phyloP scores from a whole-genome alignment of 2,329 filamentous ascomycete genomes.

The Colletotrichum viniferum region DNA sequence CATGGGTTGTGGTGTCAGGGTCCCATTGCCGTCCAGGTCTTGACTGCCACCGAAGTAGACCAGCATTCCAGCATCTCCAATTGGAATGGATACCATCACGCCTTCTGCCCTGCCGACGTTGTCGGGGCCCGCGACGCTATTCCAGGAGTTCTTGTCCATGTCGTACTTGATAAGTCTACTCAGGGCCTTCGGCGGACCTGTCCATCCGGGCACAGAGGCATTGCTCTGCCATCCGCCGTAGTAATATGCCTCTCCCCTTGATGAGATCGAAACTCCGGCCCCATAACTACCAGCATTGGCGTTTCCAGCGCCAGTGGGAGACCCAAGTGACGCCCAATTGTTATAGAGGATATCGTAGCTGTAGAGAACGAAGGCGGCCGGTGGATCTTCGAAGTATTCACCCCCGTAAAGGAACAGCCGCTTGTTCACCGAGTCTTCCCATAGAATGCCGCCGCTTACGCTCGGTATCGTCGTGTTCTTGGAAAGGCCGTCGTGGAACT shows the following conservation, averaged over 20 bases:
- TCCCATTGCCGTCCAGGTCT: background rate
- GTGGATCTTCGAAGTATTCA: background rate
- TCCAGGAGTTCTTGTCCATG: background rate
- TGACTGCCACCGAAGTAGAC: background rate
- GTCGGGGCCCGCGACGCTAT: background rate
- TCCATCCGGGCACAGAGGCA: background rate
- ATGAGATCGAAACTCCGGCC: background rate
- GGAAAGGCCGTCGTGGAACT: background rate
- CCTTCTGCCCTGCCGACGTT: background rate
- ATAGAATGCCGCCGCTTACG: background rate
- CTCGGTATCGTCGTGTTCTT: background rate
- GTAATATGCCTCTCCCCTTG: background rate
- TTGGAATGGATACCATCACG: background rate
- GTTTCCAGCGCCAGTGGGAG: background rate
- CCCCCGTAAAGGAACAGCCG: background rate
- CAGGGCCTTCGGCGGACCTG: background rate
- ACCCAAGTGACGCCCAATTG: background rate
- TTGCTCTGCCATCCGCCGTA: background rate
- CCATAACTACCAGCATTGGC: background rate
- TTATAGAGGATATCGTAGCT: background rate
- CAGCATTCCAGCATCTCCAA: background rate
- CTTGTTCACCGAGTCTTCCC: background rate
- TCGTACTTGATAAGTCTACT: background rate
- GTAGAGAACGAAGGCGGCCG: background rate
- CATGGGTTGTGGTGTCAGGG: background rate